These are phyloP conservation scores for Cladosporium sp. DNA, from an alignment of 2,329 filamentous ascomycete genomes.

Conservation along the genomic window DNA sequence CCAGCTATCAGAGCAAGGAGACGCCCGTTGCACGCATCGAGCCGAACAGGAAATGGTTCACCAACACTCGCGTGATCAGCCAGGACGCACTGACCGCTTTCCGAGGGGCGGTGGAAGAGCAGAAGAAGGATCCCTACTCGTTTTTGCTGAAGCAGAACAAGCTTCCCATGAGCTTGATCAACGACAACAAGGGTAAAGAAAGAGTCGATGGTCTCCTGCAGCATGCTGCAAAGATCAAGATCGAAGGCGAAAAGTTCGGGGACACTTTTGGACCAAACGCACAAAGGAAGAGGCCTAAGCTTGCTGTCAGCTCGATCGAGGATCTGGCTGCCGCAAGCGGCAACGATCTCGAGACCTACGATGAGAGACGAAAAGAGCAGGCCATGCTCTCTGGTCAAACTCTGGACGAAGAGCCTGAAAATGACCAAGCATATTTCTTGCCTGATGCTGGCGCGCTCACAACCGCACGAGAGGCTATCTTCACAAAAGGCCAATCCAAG, in stretches of 20 bases:
- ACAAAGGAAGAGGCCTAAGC: constrained; percentile 85
- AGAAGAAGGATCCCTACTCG: constrained; percentile 82
- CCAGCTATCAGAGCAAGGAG: constrained; percentile 76
- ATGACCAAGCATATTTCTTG: constrained; percentile 5
- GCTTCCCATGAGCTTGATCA: constrained; percentile 89
- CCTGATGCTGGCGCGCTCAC: constrained; percentile 33
- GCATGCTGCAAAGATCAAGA: constrained; percentile 87
- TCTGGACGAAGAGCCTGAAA: constrained; percentile 7
- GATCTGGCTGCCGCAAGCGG: constrained; percentile 76
- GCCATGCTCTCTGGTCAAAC: constrained; percentile 32
- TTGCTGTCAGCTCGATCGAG: constrained; percentile 72
- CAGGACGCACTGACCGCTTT: constrained; percentile 84
- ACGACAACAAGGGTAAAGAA: constrained; percentile 60
- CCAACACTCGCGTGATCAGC: constrained; percentile 82
- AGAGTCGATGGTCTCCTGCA: constrained; percentile 76
- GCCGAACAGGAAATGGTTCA: constrained; percentile 97
- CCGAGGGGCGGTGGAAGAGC: constrained; percentile 84
- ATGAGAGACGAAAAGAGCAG: constrained; percentile 72
- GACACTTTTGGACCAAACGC: constrained; percentile 92
- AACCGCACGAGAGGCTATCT: constrained; percentile 61
- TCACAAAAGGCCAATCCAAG: constrained; percentile 91
- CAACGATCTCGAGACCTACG: constrained; percentile 74
- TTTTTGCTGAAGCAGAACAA: constrained; percentile 97
- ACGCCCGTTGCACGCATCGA: constrained; percentile 80
- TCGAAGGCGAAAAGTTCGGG: constrained; percentile 78